Evolutionary conservation across 495 filamentous ascomycete genomes (phyloP), one percentile per base, ranked within the genome.

Genomic region (Parathielavia appendiculata): DNA sequence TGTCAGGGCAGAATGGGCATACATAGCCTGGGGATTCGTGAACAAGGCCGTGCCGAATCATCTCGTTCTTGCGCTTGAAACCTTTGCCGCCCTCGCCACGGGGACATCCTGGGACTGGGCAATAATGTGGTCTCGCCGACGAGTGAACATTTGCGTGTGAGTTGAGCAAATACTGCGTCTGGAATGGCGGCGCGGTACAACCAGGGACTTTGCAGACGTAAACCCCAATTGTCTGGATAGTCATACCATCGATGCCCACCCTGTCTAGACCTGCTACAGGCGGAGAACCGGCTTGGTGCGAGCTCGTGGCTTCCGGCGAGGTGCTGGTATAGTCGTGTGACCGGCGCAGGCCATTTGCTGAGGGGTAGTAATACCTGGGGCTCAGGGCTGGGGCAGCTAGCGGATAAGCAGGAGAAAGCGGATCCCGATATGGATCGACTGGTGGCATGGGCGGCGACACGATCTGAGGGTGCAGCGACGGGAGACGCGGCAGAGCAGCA

Each of bases 61-160:
- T 97, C 74, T 98, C 95, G 64, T 98, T 98, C 72, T 98, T 97
- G 41, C 95, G 84, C 71, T 98, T 98, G 79, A 98, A 98, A 0
- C 95, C 93, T 71, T 90, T 95, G 16, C 93, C 93, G 14, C 88
- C 88, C 60, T 89, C 81, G 8, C 82, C 85, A 35, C 93, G 83
- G 20, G 88, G 75, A 71, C 93, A 98, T 1, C 81, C 85, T 32
- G 81, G 78, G 14, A 95, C 85, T 0, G 90, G 84, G 70, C 95
- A 98, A 66, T 92, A 97, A 71, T 97, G 92, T 16, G 91, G 91
- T 38, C 93, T 81, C 57, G 82, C 86, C 60, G 89, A 89, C 5
- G 91, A 95, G 71, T 98, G 93, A 7, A 98, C 95, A 68, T 97
- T 98, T 48, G 88, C 87, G 71, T 98, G 95, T n/a, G 95, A 98